Base-by-base conservation (phyloP, 2,329 filamentous ascomycete genomes). In the Hymenoscyphus scutula region DNA sequence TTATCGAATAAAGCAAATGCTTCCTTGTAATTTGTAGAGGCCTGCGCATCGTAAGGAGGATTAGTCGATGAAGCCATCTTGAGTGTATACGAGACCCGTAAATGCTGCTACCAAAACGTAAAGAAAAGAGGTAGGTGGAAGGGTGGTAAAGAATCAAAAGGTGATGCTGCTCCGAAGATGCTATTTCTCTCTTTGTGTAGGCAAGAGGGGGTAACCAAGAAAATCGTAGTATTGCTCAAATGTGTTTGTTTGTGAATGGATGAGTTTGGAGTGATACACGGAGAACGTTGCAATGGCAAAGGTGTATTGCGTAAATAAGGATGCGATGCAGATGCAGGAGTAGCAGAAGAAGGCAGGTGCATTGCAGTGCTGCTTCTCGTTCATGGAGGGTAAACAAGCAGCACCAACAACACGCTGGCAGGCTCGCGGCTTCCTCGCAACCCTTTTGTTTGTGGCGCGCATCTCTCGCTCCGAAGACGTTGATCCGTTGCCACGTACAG, bases 1-100 rank as follows among this genome's bases (percentile, higher is more conserved):
- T 97, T 98, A 85, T 99, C 95, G 84, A 98, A 99, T 77, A 99
- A 90, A 74, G 93, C 93, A 81, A 99, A 99, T 72, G 95, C 95
- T 89, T 99, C 95, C 84, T 98, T 98, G 91, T 98, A 99, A 89
- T 99, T 98, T 82, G 94, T 98, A 66, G 84, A 88, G 77, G 86
- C 86, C 86, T 89, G 84, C 55, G 78, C 65, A 59, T 74, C 72
- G 70, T 73, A 71, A 34, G 69, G 53, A 53, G 57, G 48, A 61
- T 68, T 70, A 67, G 63, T 65, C 62, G 67, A 61, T 63, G 69
- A 54, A 66, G 15, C 56, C 37, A 45, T 62, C 10, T 41, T 53
- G 29, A 32, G 30, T 53, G 8, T 25, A 53, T 51, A 29, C 13
- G 34, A n/a, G 37, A n/a, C n/a, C 37, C 25, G 34, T 58, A 27